Base-by-base conservation (phyloP, 75 land plant genomes). In the Cryptomeria japonica region DNA sequence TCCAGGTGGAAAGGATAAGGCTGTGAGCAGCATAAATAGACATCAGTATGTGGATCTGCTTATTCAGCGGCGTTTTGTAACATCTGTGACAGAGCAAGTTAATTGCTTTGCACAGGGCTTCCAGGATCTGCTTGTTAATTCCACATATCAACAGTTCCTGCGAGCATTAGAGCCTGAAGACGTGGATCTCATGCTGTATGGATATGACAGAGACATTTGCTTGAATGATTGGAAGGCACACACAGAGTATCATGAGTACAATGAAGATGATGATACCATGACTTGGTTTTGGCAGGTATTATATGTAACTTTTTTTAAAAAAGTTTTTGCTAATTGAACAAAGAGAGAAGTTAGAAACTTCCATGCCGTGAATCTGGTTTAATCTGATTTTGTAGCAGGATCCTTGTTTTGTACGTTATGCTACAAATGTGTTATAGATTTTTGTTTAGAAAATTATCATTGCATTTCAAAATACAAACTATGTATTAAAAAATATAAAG, bases 231-330 rank as follows among this genome's bases (percentile, higher is more conserved):
- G 96, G 95, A 95, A 92, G 85, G 86, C 55, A 22, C 93, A 95
- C 89, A 94, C 96, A 70, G 95, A 95, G 56, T 95, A 94, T 75
- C 91, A 94, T 87, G 96, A 94, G 19, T 95, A 94, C 80, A 84
- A 80, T 72, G 85, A 58, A 56, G 83, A 87, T 25, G 96, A 95
- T 80, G 51, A 85, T 41, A 92, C 94, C 38, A 91, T 94, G 34
- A 32, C 75, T 28, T 95, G 95, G 96, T 94, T 95, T 86, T 95
- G 96, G 96, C 91, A 95, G 96, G 96, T 94, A 87, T 82, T 82
- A 7, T 46, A 46, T 82, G 32, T 41, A 41, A n/a, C 31, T 82
- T 82, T 22, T 82, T n/a, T 44, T 11, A 15, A 51, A 2, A 51
- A 51, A 13, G 14, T 51, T 51, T n/a, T 28, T 82, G 51, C 49